Base-by-base conservation (phyloP, 2,329 filamentous ascomycete species). In the Aureobasidium sp. region DNA sequence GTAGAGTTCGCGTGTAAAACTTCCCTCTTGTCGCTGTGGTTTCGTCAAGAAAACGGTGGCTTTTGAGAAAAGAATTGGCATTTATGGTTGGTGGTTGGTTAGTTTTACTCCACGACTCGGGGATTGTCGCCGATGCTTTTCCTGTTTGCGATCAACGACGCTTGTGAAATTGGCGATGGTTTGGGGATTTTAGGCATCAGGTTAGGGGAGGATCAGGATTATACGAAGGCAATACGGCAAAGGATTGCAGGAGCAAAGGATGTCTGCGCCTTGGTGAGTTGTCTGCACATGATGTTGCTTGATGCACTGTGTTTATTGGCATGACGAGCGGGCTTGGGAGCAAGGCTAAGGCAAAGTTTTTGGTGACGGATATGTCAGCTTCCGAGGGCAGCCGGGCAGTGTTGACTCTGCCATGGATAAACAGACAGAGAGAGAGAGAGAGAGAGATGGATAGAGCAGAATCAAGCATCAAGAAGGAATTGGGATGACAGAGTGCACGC, bases 261-360 rank as follows among this genome's bases (percentile, higher is more conserved):
- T 52, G 49, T 4, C 31, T 39, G 20, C 27, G 51, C 51, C 51
- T 31, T 31, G 51, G 20, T 55, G 37, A 17, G 14, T 27, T 27
- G 34, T 17, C 31, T 52, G 49, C 49, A 27, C 49, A 52, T 52
- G 34, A 52, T 37, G 48, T 20, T 52, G 51, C 36, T 42, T 31
- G 51, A 22, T 55, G 49, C 31, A 53, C 12, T 31, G 25, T 17
- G 39, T 20, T 41, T 45, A 57, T 48, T 58, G 55, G 55, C 55
- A 48, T 58, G 55, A 58, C 55, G 55, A 39, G 55, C 31, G 55
- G 55, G 55, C 55, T 58, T 58, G 55, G 36, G 20, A 57, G 53
- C 14, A 58, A 47, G 55, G 55, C 55, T 48, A 20, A 27, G 34
- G 41, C 29, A 39, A 48, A 29, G 55, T 47, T 58, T 34, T 39